Evolutionary conservation across 2,329 filamentous ascomycete species (phyloP).

Genomic region (Fusarium sp.): DNA sequence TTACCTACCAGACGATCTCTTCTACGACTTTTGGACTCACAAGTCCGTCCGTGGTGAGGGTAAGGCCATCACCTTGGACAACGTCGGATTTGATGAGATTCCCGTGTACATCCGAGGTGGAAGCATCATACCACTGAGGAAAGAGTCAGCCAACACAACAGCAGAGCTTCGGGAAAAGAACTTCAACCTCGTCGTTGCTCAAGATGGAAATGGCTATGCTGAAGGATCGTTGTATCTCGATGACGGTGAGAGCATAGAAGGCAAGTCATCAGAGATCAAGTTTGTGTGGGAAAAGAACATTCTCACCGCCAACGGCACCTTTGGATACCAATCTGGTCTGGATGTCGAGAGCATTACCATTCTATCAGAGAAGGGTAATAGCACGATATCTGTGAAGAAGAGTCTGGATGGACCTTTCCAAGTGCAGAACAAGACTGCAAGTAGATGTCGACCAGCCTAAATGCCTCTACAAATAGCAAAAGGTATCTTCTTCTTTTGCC

Average conservation of each 20-base stretch:
- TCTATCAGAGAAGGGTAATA: neutral
- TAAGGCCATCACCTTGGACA: conserved; percentile 47
- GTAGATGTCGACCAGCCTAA: neutral
- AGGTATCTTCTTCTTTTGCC: no score
- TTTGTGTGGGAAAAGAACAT: neutral
- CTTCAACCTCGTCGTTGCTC: conserved; percentile 79
- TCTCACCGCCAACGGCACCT: neutral
- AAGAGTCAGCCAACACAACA: conserved; percentile 71
- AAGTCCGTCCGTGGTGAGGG: conserved; percentile 56
- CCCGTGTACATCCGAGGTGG: conserved; percentile 78
- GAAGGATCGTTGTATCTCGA: conserved; percentile 79
- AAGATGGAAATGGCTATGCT: conserved; percentile 72
- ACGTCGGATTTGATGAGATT: conserved; percentile 62
- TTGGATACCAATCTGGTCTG: neutral
- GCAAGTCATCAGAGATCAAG: conserved; percentile 1
- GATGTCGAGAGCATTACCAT: neutral
- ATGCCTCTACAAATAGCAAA: no score
- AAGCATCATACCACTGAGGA: conserved; percentile 71
- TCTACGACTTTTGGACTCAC: conserved; percentile 67
- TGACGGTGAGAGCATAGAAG: conserved; percentile 68
- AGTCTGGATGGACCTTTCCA: neutral
- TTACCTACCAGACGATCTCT: conserved; percentile 63
- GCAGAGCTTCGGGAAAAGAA: conserved; percentile 71
- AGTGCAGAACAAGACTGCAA: neutral
- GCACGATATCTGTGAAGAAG: neutral